phyloP scores from a whole-genome alignment of 2,329 filamentous ascomycete genomes.

The Neophaeococcomyces aloes region DNA sequence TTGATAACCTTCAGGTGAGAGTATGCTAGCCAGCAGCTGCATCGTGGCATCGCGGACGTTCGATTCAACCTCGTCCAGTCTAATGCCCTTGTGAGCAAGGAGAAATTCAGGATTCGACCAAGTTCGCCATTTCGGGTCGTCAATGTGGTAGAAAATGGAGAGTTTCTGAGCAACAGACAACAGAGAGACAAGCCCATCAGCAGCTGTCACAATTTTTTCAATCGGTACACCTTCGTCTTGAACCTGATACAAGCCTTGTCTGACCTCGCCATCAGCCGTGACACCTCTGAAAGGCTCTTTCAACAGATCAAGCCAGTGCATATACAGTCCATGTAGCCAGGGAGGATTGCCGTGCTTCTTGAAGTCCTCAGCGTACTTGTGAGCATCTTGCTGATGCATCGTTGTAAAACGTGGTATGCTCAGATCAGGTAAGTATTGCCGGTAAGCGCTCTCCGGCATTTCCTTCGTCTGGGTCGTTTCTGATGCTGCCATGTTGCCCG shows the following conservation, averaged over 20 bases:
- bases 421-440: constrained; percentile 54
- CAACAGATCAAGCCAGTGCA: constrained; percentile 47
- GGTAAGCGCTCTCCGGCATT: constrained; percentile 32
- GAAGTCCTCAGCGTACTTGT: constrained; percentile 53
- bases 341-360: constrained; percentile 50
- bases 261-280: constrained; percentile 53
- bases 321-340: constrained; percentile 54
- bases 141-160: constrained; percentile 49
- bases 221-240: constrained; percentile 57
- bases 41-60: constrained; percentile 43
- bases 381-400: constrained; percentile 52
- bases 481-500: no score
- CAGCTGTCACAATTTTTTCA: constrained; percentile 43
- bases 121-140: constrained; percentile 61
- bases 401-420: constrained; percentile 50
- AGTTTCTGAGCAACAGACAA: constrained; percentile 42
- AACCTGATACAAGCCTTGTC: constrained; percentile 44
- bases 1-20: constrained; percentile 60
- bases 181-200: constrained; percentile 36
- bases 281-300: constrained; percentile 61
- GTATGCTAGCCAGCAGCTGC: constrained; percentile 44
- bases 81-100: constrained; percentile 56
- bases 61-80: constrained; percentile 52
- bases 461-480: background rate
- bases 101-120: constrained; percentile 66